phyloP scores from a whole-genome alignment of 2,329 filamentous ascomycete genomes.

The Beauveria sp. region DNA sequence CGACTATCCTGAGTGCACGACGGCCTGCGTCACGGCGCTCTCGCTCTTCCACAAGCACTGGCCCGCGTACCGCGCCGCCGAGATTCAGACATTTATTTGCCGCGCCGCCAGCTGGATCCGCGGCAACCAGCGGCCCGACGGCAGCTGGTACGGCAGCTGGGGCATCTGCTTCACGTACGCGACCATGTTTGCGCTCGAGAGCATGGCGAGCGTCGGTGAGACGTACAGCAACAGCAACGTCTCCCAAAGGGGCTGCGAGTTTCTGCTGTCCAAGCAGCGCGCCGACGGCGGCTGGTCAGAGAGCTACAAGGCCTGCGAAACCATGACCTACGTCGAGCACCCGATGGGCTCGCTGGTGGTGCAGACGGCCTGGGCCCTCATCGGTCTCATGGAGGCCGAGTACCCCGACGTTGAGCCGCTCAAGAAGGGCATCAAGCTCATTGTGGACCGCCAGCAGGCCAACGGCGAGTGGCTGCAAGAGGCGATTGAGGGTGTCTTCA shows the following conservation, averaged over 20 bases:
- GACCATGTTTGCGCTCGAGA: constrained; percentile 91
- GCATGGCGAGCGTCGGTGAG: constrained; percentile 73
- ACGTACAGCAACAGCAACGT: constrained; percentile 66
- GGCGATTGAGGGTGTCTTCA: constrained; percentile 95
- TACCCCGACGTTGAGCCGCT: constrained; percentile 71
- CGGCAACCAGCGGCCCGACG: constrained; percentile 66
- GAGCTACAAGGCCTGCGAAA: constrained; percentile 80
- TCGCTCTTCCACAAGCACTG: constrained; percentile 75
- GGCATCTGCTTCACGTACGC: constrained; percentile 98
- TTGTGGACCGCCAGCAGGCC: constrained; percentile 75
- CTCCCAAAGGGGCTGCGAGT: constrained; percentile 71
- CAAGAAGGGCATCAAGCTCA: constrained; percentile 64
- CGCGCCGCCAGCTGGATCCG: constrained; percentile 80
- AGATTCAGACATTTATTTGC: constrained; percentile 66
- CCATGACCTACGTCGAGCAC: constrained; percentile 67
- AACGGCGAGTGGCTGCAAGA: constrained; percentile 97
- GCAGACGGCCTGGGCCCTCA: constrained; percentile 86
- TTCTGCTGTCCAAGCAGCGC: constrained; percentile 77
- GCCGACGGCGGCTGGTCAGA: constrained; percentile 95
- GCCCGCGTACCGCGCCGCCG: constrained; percentile 67
- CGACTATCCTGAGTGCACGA: constrained; percentile 96
- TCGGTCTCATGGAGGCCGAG: constrained; percentile 72
- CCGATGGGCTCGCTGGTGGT: constrained; percentile 75
- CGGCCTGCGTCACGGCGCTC: constrained; percentile 82
- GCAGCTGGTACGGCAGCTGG: constrained; percentile 98